phyloP scores from a whole-genome alignment of 2,329 filamentous ascomycete genomes.

The Plenodomus tracheiphilus region DNA sequence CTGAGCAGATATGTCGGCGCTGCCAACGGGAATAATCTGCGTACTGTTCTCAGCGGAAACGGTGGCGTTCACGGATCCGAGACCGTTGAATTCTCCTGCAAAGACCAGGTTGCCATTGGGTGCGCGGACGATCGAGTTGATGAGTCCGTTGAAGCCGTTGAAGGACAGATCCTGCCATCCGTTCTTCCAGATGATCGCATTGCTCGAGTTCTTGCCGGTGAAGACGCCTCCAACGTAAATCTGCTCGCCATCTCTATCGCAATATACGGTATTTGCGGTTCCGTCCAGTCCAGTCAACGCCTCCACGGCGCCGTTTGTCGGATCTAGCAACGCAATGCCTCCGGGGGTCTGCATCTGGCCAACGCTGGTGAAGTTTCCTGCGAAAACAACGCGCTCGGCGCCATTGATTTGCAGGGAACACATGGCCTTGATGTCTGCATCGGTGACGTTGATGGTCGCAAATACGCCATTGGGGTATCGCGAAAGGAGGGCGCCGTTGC shows the following conservation, averaged over 20 bases:
- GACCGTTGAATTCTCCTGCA: constrained; percentile 83
- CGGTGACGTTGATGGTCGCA: constrained; percentile 71
- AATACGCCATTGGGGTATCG: constrained; percentile 86
- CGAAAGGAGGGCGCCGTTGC: constrained; percentile 79
- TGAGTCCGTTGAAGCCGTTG: constrained; percentile 90
- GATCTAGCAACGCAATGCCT: constrained; percentile 79
- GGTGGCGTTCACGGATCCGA: constrained; percentile 77
- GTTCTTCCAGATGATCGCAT: constrained; percentile 81
- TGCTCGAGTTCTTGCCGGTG: constrained; percentile 76
- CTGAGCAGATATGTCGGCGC: constrained; percentile 71
- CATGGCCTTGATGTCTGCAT: constrained; percentile 86
- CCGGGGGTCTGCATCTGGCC: constrained; percentile 74
- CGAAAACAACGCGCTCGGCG: constrained; percentile 76
- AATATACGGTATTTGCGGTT: constrained; percentile 78
- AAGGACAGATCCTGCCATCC: constrained; percentile 82
- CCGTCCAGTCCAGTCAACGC: constrained; percentile 81
- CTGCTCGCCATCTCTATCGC: constrained; percentile 74
- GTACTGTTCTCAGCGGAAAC: constrained; percentile 67
- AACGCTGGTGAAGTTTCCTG: constrained; percentile 93
- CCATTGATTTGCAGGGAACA: constrained; percentile 76
- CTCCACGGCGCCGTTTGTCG: constrained; percentile 68
- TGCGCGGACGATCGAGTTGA: constrained; percentile 80
- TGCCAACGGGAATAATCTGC: constrained; percentile 81
- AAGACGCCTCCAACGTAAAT: constrained; percentile 93
- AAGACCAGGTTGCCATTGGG: constrained; percentile 86